These are phyloP conservation scores for Alternaria consortialis DNA, from an alignment of 2,329 filamentous ascomycete genomes.

Conservation along the genomic window DNA sequence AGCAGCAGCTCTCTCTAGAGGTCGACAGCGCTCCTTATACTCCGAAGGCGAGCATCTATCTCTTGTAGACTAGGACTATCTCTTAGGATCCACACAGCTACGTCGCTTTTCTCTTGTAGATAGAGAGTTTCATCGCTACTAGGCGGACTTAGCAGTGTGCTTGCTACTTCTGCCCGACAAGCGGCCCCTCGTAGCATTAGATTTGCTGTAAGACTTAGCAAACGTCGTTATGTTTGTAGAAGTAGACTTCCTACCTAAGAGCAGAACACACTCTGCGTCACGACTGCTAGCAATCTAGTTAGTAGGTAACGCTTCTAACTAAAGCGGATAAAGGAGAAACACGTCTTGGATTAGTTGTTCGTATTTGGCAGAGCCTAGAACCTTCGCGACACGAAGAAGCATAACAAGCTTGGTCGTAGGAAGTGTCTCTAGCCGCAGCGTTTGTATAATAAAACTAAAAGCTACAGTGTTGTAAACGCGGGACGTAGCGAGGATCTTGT, in stretches of 20 bases:
- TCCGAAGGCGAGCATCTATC: conserved; percentile 11
- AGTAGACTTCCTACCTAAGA: conserved; percentile 12
- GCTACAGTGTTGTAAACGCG: conserved; percentile 6
- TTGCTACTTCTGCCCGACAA: conserved; percentile 8
- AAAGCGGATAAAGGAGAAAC: conserved; percentile 8
- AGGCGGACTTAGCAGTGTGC: conserved; percentile 5
- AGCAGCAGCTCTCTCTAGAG: conserved; percentile 8
- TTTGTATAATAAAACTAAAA: conserved; percentile 10
- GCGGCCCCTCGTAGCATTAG: conserved; percentile 6
- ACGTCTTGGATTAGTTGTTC: conserved; percentile 12
- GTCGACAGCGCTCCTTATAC: conserved; percentile 6
- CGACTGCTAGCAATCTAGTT: neutral
- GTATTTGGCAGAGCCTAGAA: conserved; percentile 4
- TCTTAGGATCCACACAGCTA: conserved; percentile 13
- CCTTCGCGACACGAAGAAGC: conserved; percentile 11
- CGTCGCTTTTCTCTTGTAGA: neutral
- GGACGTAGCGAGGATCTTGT: conserved; percentile 11
- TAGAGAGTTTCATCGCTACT: neutral
- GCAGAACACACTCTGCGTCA: conserved; percentile 5
- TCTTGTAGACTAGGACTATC: conserved; percentile 12
- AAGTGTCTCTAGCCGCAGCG: conserved; percentile 14
- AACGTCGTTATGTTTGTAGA: neutral
- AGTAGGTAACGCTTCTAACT: neutral
- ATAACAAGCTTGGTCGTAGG: conserved; percentile 7
- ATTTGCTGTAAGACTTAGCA: conserved; percentile 14